Evolutionary conservation across 225 moss, liverwort and hornwort genomes (phyloP).

Genomic region (Lunularia cruciata): DNA sequence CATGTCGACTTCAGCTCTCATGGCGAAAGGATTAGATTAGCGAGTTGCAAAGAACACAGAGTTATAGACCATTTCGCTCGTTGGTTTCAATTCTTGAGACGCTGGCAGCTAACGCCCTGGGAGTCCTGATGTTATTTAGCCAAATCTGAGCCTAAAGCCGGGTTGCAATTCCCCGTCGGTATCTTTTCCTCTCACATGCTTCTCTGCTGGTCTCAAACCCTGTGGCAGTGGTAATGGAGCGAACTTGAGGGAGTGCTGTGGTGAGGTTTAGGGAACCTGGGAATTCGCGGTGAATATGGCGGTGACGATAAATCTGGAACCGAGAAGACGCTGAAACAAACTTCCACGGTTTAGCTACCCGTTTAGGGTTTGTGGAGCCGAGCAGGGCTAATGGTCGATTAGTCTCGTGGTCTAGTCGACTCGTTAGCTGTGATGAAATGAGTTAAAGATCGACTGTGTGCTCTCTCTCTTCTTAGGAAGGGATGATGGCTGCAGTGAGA

Average conservation of each 20-base stretch:
- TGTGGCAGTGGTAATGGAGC: neutral
- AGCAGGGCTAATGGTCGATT: neutral
- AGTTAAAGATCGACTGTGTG: neutral
- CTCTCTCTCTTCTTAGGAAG: neutral
- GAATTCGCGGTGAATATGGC: conserved; percentile 5
- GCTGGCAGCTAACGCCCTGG: neutral
- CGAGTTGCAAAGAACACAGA: no score
- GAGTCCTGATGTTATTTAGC: conserved; percentile 32
- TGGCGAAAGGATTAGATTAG: no score
- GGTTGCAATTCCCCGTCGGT: neutral
- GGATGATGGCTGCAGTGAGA: neutral
- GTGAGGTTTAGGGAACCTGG: neutral
- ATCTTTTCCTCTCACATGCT: neutral
- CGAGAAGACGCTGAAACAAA: conserved; percentile 30
- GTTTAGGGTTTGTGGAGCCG: neutral
- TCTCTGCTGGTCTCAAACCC: neutral
- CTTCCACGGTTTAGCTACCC: conserved; percentile 9
- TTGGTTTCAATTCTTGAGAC: no score
- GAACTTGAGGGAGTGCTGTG: neutral
- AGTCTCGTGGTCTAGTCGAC: neutral
- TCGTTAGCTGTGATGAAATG: neutral
- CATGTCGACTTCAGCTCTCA: no score
- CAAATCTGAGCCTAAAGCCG: conserved; percentile 37
- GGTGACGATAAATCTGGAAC: conserved; percentile 33
- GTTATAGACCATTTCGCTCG: no score